A percentile compares a stretch with the other conserved stretches of the same genome.
phyloP scores from a whole-genome alignment of 2,329 filamentous ascomycete genomes.

The Phialemoniopsis sp. region DNA sequence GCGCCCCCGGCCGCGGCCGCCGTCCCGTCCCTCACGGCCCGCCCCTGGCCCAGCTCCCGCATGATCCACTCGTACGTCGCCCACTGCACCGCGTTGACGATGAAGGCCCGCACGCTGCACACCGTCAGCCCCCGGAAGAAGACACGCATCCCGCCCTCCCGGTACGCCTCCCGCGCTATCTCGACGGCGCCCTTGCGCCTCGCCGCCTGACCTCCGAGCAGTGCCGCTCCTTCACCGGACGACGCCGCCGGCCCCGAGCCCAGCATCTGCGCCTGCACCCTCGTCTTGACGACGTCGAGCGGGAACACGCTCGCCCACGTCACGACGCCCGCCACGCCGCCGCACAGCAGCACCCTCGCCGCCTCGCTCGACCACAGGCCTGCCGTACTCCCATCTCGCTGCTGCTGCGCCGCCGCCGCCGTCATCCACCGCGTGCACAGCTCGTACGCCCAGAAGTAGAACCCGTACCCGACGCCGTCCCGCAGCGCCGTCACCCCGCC shows the following conservation, averaged over 20 bases:
- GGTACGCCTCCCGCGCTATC: constrained; percentile 64
- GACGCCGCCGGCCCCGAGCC: constrained; percentile 10
- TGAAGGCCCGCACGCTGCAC: constrained; percentile 81
- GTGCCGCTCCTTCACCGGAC: constrained; percentile 17
- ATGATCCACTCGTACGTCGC: constrained; percentile 88
- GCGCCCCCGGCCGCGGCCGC: neutral
- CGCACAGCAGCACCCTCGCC: constrained; percentile 70
- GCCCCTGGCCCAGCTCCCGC: constrained; percentile 43
- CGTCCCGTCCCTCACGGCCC: constrained; percentile 7
- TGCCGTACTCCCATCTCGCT: neutral
- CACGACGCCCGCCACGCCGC: constrained; percentile 79
- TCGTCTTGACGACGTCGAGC: constrained; percentile 86
- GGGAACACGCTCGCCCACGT: constrained; percentile 92
- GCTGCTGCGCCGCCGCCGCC: constrained; percentile 1
- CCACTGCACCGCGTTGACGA: constrained; percentile 94
- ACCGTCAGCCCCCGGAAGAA: constrained; percentile 75
- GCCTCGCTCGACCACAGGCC: constrained; percentile 32
- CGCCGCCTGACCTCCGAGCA: constrained; percentile 17
- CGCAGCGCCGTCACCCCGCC: constrained; percentile 76
- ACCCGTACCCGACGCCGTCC: constrained; percentile 91
- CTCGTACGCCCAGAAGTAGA: constrained; percentile 95
- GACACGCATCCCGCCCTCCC: constrained; percentile 51
- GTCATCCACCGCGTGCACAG: constrained; percentile 57
- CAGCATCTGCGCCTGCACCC: constrained; percentile 71
- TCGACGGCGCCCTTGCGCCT: constrained; percentile 49